These are phyloP conservation scores for Blastobotrys apis DNA, from an alignment of 1,139 yeast genomes.

Conservation along the genomic window DNA sequence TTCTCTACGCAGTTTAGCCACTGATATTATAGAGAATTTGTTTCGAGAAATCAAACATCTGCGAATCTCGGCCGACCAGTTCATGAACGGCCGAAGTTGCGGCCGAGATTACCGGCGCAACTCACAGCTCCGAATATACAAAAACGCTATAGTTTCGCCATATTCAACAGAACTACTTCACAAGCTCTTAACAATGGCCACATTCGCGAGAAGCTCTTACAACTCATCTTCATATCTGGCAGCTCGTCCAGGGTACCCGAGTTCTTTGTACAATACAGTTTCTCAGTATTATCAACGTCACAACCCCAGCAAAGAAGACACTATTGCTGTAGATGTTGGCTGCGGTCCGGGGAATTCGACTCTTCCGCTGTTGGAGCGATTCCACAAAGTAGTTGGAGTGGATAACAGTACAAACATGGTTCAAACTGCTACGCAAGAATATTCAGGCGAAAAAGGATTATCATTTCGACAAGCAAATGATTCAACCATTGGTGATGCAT, in stretches of 20 bases:
- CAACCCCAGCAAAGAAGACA: slow-evolving; percentile 1
- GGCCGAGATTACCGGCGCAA: too few relatives aligned
- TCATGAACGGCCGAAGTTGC: too few relatives aligned
- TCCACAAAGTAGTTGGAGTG: slow-evolving; percentile 54
- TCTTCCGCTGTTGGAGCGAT: slow-evolving; percentile 46
- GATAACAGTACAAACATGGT: slow-evolving; percentile 69
- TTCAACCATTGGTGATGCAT: slow-evolving; percentile 28
- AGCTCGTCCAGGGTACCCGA: slow-evolving; percentile 66
- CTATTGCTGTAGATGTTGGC: slow-evolving; percentile 62
- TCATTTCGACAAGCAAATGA: slow-evolving; percentile 38
- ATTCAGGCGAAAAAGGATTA: slow-evolving; percentile 23
- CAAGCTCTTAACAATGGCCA: slow-evolving; percentile 5
- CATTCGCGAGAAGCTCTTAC: slow-evolving; percentile 37
- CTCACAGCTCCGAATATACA: too few relatives aligned
- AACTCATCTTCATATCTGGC: slow-evolving; percentile 54
- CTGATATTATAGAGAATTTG: too few relatives aligned
- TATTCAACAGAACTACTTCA: too few relatives aligned
- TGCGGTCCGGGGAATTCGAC: slow-evolving; percentile 86
- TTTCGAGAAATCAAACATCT: too few relatives aligned
- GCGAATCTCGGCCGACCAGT: too few relatives aligned
- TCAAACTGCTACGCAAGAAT: slow-evolving; percentile 39
- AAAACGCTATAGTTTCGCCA: too few relatives aligned
- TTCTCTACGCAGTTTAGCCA: too few relatives aligned
- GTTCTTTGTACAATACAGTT: slow-evolving; percentile 47
- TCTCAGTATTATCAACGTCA: slow-evolving; percentile 36